Evolutionary conservation across 345 rosid genomes (phyloP), one percentile per base, ranked within the genome.

Genomic region (Eucalyptus virginea): DNA sequence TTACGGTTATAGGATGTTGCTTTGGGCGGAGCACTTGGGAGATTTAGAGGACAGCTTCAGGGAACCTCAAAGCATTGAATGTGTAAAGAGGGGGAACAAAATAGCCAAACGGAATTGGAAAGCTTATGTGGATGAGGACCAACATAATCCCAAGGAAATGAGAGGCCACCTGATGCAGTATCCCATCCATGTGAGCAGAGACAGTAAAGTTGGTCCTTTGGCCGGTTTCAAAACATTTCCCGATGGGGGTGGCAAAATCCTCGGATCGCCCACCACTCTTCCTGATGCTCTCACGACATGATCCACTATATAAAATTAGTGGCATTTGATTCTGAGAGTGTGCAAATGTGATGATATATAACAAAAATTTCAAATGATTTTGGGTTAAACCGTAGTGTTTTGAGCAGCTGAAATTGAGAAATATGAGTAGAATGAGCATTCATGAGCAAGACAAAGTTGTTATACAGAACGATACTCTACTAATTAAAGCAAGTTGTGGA

Each of bases 1-100:
- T 12, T 95, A 94, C 47, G 96, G 96, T 54, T 94, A 96, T 52
- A 90, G 97, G 80, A 94, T 95, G 94, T 95, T 94, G 26, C 93
- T 95, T 1, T 96, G 97, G 98, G 98, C 95, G 0, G 96, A 95
- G 91, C 98, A 96, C 88, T 90, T 95, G 9, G 96, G 93, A 19
- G n/a, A 6, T n/a, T 88, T 95, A 2, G 93, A 94, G 88, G 92
- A 94, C 40, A 54, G 52, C 56, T 93, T 91, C 83, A 60, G 9
- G 12, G 92, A 94, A 87, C 97, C 96, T 7, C 90, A 90, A 87
- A 88, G 48, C 60, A 83, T 69, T 5, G 89, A 92, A 72, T 95
- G 98, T 87, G 87, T 92, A 86, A 90, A 87, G 90, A 88, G 30
- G 44, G 94, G 94, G 51, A 94, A 91, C 40, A 77, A 88, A 89